Conservation (phyloP, 352 stramenopile species). For the Globisporangium camurandrum region DNA sequence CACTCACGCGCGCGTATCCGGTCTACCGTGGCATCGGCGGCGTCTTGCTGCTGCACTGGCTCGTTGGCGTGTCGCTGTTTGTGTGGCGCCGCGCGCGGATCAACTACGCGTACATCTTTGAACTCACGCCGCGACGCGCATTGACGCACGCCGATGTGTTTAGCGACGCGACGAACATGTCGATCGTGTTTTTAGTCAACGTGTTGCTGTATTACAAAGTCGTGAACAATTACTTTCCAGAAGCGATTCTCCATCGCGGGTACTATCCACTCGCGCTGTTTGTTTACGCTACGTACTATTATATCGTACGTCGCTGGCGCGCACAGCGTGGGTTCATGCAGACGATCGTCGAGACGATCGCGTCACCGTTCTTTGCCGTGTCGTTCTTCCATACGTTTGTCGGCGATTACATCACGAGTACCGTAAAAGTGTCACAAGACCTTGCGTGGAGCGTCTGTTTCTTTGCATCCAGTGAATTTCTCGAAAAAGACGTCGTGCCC, state of each 20-base stretch:
- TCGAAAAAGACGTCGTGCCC: slow-evolving; percentile 50
- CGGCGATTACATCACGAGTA: slow-evolving; percentile 81
- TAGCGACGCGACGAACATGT: slow-evolving; percentile 94
- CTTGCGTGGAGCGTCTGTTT: slow-evolving; percentile 94
- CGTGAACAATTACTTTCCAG: slow-evolving; percentile 79
- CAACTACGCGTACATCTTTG: slow-evolving; percentile 96
- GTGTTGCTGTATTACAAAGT: slow-evolving; percentile 98
- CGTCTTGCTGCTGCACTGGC: slow-evolving; percentile 94
- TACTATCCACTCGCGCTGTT: slow-evolving; percentile 92
- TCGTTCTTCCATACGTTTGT: slow-evolving; percentile 94
- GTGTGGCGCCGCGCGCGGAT: slow-evolving; percentile 87
- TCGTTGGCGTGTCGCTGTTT: slow-evolving; percentile 87
- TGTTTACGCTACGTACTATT: slow-evolving; percentile 90
- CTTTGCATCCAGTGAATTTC: slow-evolving; percentile 91
- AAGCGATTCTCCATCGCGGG: slow-evolving; percentile 72
- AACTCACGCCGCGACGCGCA: slow-evolving; percentile 82
- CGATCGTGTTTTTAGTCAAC: slow-evolving; percentile 91
- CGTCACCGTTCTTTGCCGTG: slow-evolving; percentile 86
- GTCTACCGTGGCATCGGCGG: slow-evolving; percentile 94
- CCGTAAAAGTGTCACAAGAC: slow-evolving; percentile 79
- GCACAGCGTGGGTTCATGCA: slow-evolving; percentile 79
- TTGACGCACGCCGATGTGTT: slow-evolving; percentile 90
- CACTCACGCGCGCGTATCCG: slow-evolving; percentile 83
- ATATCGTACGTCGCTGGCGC: slow-evolving; percentile 86
- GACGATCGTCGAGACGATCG: slow-evolving; percentile 87